phyloP scores from a whole-genome alignment of 805 yeast species.

The Cyberlindnera misumaiensis region DNA sequence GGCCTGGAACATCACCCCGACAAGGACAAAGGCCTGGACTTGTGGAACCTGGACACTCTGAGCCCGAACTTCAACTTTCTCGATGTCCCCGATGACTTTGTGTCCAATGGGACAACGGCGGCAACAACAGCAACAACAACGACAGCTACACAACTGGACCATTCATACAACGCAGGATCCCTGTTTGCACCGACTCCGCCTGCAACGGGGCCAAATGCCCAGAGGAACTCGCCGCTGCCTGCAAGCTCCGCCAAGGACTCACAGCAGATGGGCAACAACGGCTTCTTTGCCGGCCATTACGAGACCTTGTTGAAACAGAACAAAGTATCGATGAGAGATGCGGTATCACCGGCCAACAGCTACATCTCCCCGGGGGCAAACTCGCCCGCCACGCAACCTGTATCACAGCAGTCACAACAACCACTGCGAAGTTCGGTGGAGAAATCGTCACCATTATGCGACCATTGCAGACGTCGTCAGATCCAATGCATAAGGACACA shows the following conservation, averaged over 20 bases:
- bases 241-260: neutral
- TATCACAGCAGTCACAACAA: constrained; percentile 4
- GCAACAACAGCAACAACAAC: neutral
- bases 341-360: constrained; percentile 13
- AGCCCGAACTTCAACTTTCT: constrained; percentile 20
- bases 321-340: constrained; percentile 20
- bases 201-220: neutral
- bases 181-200: neutral
- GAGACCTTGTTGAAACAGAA: constrained; percentile 20
- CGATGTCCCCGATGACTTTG: constrained; percentile 16
- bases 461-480: constrained; percentile 75
- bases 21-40: constrained; percentile 7
- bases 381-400: constrained; percentile 5
- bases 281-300: constrained; percentile 18
- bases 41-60: constrained; percentile 16
- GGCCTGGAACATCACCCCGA: neutral
- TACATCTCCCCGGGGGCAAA: constrained; percentile 11
- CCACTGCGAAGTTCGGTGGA: neutral
- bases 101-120: constrained; percentile 6
- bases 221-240: neutral
- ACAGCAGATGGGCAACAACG: constrained; percentile 2
- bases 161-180: constrained; percentile 3
- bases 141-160: no score
- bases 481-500: constrained; percentile 71
- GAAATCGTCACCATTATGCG: constrained; percentile 50